Evolutionary conservation across 208 protist genomes (phyloP).

Genomic region (Trypanosoma brucei): DNA sequence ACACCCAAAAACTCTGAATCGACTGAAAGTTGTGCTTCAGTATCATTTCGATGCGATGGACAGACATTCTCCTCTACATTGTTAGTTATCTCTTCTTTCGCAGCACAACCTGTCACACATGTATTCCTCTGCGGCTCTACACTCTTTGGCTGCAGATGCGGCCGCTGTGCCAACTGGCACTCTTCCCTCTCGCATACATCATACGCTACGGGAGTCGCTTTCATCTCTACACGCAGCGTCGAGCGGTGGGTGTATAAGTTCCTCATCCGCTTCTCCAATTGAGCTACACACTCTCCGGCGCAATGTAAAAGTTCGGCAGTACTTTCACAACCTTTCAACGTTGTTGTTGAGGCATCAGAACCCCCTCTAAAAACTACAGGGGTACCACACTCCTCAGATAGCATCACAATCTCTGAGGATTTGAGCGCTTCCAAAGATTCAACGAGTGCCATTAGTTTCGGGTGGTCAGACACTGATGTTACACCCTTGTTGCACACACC

Average conservation of each 20-base stretch:
- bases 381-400: background rate
- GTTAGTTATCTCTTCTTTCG: background rate
- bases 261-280: constrained; percentile 1
- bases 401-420: background rate
- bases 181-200: constrained; percentile 28
- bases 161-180: no score
- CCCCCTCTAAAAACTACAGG: background rate
- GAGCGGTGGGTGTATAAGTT: no score
- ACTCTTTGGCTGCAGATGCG: no score
- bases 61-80: background rate
- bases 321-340: background rate
- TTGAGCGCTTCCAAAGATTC: constrained; percentile 11
- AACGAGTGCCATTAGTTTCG: constrained; percentile 6
- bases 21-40: background rate
- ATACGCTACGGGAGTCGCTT: constrained; percentile 29
- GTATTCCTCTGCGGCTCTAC: no score
- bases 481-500: background rate
- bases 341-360: constrained; percentile 1
- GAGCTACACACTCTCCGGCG: constrained; percentile 6
- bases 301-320: background rate
- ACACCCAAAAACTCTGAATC: background rate
- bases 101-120: no score
- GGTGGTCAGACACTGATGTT: background rate
- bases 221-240: background rate
- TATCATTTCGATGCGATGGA: background rate